These are phyloP conservation scores for Salix brachista DNA, from an alignment of 345 rosid genomes.

Conservation along the genomic window DNA sequence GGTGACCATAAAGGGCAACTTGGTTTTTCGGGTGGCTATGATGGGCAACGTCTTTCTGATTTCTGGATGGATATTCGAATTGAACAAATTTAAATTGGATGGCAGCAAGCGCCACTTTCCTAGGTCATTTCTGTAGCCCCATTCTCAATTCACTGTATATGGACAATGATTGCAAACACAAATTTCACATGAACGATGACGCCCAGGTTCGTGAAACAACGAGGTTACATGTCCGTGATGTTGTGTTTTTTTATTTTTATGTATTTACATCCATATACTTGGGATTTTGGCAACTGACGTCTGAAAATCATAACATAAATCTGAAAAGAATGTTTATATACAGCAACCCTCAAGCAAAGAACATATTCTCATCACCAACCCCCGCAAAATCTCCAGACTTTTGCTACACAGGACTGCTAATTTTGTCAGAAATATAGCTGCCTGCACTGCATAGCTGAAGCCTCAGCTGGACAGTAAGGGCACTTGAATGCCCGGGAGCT, in stretches of 20 bases:
- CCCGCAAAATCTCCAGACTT: background rate
- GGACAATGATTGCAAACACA: background rate
- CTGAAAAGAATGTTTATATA: constrained; percentile 29
- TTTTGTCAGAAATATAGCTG: constrained; percentile 41
- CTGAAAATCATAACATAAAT: constrained; percentile 7
- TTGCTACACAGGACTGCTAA: background rate
- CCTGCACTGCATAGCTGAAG: constrained; percentile 41
- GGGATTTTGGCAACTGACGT: constrained; percentile 1
- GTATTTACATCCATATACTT: background rate
- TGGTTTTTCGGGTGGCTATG: no score
- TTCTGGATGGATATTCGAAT: background rate
- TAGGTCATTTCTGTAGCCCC: no score
- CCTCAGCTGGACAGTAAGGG: constrained; percentile 59
- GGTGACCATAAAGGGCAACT: background rate
- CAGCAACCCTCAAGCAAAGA: constrained; percentile 15
- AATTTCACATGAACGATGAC: background rate
- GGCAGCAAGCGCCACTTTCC: no score
- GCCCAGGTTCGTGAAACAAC: background rate
- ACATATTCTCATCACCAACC: background rate
- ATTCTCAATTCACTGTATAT: background rate
- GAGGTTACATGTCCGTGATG: background rate
- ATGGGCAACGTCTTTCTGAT: background rate
- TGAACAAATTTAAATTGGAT: background rate
- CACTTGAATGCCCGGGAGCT: constrained; percentile 52
- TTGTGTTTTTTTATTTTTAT: background rate